Percentiles rank a stretch among this genome's conserved stretches.
phyloP scores from a whole-genome alignment of 495 filamentous ascomycete genomes.

The Penicillium alfredii region DNA sequence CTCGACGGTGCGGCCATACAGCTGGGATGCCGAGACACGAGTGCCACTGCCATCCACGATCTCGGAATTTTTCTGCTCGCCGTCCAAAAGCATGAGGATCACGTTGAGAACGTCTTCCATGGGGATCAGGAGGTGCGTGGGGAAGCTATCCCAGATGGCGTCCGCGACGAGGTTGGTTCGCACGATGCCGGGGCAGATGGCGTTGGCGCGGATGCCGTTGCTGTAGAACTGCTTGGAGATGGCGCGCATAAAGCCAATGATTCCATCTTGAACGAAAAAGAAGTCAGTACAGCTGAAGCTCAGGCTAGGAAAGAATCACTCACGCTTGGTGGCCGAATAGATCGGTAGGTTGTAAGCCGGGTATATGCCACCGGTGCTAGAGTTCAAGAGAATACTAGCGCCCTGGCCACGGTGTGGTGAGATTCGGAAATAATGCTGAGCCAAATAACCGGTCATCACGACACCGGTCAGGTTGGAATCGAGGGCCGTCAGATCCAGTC shows the following conservation, averaged over 20 bases:
- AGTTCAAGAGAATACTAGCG: constrained; percentile 8
- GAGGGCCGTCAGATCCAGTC: constrained; percentile 46
- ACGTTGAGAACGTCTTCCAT: constrained; percentile 5
- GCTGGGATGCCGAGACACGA: constrained; percentile 4
- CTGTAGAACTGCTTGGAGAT: constrained; percentile 5
- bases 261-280: constrained; percentile 19
- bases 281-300: neutral
- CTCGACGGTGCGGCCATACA: constrained; percentile 10
- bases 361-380: constrained; percentile 19
- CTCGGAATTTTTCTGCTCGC: no score
- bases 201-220: constrained; percentile 17
- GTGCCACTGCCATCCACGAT: constrained; percentile 12
- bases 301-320: neutral
- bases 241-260: constrained; percentile 13
- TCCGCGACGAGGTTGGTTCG: constrained; percentile 9
- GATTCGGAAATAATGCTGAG: constrained; percentile 19
- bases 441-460: constrained; percentile 58
- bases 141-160: constrained; percentile 6
- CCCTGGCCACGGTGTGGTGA: constrained; percentile 9
- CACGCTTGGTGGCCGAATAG: constrained; percentile 16
- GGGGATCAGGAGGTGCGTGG: constrained; percentile 4
- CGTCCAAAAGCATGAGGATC: constrained; percentile 6
- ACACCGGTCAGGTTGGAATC: constrained; percentile 59
- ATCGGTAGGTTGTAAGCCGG: constrained; percentile 11
- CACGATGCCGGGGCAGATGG: constrained; percentile 17